Conservation (phyloP, 1,284 basidiomycete genomes). For the Trichosporon sp. region DNA sequence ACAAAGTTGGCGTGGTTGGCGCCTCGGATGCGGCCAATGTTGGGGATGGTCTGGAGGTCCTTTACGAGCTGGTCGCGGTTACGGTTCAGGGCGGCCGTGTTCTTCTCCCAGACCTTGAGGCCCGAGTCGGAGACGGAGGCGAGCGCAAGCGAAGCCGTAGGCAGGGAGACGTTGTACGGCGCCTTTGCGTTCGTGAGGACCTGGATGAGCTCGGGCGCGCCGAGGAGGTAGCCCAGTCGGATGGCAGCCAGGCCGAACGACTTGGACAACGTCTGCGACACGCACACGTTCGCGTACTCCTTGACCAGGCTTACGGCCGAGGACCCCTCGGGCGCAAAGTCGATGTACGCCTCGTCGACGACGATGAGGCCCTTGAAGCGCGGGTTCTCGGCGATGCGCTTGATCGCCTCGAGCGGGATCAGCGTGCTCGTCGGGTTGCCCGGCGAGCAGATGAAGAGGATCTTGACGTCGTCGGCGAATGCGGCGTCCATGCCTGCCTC, state of each 20-base stretch:
- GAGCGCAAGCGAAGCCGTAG: slow-evolving; percentile 76
- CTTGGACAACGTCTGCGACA: slow-evolving; percentile 94
- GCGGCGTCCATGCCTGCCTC: slow-evolving; percentile 71
- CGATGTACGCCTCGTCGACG: slow-evolving; percentile 97
- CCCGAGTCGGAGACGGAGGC: slow-evolving; percentile 67
- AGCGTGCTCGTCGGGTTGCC: slow-evolving; percentile 94
- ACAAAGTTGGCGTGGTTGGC: slow-evolving; percentile 90
- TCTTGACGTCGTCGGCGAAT: slow-evolving; percentile 71
- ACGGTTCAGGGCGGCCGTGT: slow-evolving; percentile 58
- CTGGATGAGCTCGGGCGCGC: slow-evolving; percentile 82
- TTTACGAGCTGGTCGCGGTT: slow-evolving; percentile 58
- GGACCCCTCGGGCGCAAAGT: slow-evolving; percentile 65
- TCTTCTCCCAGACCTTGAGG: slow-evolving; percentile 60
- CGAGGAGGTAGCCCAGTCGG: slow-evolving; percentile 81
- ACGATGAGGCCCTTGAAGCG: slow-evolving; percentile 84
- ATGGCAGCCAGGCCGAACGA: slow-evolving; percentile 94
- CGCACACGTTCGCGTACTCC: slow-evolving; percentile 82
- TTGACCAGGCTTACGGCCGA: slow-evolving; percentile 65
- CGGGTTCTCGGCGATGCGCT: slow-evolving; percentile 69
- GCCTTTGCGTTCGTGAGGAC: slow-evolving; percentile 95
- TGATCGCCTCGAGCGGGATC: slow-evolving; percentile 67
- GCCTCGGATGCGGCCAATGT: slow-evolving; percentile 69
- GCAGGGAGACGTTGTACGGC: slow-evolving; percentile 92
- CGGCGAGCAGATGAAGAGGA: slow-evolving; percentile 93
- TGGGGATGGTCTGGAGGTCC: slow-evolving; percentile 46